Base-by-base conservation (phyloP, 2,329 filamentous ascomycete genomes). In the Diaporthe humulicola region DNA sequence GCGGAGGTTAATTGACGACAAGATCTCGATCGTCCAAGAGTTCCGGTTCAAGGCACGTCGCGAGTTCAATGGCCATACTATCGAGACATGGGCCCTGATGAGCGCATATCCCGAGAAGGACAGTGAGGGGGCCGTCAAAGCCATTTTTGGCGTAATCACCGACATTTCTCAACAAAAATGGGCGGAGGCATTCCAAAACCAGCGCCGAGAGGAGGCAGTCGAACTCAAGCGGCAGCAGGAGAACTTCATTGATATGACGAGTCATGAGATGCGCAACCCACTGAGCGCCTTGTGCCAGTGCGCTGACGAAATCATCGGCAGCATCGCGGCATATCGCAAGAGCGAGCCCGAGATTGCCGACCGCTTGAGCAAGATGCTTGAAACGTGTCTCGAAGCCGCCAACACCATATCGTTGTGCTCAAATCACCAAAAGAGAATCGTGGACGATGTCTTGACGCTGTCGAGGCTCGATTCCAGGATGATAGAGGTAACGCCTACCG, bases 111-210 rank as follows among this genome's bases (percentile, higher is more conserved):
- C 93, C 0, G 93, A 96, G 78, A 93, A 90, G 79, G 88, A 93
- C 76, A 84, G 87, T 1, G 85, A 90, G 38, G 93, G 93, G 4
- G 85, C 86, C 38, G 87, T 95, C 70, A 94, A 94, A 84, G 91
- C 92, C 76, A 92, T 95, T 3, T 95, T 96, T 78, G 94, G 93
- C 70, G 94, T 92, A 80, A 93, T 97, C 70, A 96, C 94, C 0
- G 94, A 97, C 80, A 97, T 98, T 77, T 95, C 93, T 25, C 90
- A 93, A 71, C 94, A 97, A 81, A 98, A 97, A 82, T 93, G 93
- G 87, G 94, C 95, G 1, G 95, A 97, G 82, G 92, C 93, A 61
- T 91, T 95, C 45, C 94, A 97, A 82, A 94, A 90, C 79, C 89
- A 92, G 58, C 91, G 94, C 74, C 93, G 94, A 79, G 91, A 96